A percentile compares a stretch with the other conserved stretches of the same genome.
phyloP scores from a whole-genome alignment of 192 early-diverging fungal species.

The Hyaloraphidium curvatum region DNA sequence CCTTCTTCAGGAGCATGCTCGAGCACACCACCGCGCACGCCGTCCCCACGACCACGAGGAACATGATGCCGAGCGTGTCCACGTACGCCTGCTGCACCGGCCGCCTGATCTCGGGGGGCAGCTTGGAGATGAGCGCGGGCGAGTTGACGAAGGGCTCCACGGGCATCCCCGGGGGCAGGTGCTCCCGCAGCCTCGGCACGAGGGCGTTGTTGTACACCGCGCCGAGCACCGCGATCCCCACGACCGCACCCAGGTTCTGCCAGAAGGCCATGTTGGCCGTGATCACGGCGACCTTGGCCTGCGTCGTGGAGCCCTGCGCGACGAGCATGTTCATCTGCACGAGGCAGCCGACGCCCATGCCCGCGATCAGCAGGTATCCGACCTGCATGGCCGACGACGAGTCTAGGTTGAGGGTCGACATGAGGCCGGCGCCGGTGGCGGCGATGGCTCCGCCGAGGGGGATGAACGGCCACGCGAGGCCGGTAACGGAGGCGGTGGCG shows the following conservation, averaged over 20 bases:
- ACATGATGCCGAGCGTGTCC: too few species aligned
- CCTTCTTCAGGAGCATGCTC: too few species aligned
- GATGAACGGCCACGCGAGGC: constrained; percentile 41
- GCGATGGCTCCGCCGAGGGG: constrained; percentile 38
- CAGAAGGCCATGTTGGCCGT: background rate
- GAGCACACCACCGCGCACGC: too few species aligned
- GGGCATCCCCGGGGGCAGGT: too few species aligned
- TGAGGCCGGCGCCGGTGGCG: constrained; percentile 33
- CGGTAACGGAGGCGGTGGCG: constrained; percentile 28
- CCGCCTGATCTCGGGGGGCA: too few species aligned
- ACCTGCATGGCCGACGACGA: constrained; percentile 25
- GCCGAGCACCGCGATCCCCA: background rate
- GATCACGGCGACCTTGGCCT: background rate
- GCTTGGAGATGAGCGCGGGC: too few species aligned
- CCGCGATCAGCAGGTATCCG: constrained; percentile 28
- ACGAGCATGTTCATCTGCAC: background rate
- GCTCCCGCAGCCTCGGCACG: too few species aligned
- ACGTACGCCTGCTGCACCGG: too few species aligned
- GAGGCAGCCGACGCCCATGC: constrained; percentile 41
- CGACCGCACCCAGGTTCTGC: background rate
- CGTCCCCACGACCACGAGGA: too few species aligned
- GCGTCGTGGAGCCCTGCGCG: background rate
- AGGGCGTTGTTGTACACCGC: too few species aligned
- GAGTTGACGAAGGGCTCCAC: too few species aligned
- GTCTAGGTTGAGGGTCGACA: constrained; percentile 26